Percentiles rank a stretch among this genome's conserved stretches.
phyloP scores from a whole-genome alignment of 2,329 filamentous ascomycete species.

The Fusarium sp. region DNA sequence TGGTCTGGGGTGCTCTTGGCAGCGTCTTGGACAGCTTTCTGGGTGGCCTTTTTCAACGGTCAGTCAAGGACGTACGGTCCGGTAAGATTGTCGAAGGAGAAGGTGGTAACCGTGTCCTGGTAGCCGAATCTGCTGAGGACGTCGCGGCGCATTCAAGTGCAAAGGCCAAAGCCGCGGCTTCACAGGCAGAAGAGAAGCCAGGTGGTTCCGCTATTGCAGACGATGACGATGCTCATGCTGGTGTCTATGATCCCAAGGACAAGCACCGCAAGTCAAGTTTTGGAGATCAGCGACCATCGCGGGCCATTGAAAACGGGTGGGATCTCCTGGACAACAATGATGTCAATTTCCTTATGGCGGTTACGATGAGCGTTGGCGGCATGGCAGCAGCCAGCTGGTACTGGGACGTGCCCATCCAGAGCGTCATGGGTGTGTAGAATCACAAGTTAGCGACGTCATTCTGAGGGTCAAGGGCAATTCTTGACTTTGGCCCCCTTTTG shows the following conservation, averaged over 20 bases:
- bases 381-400: slow-evolving; percentile 76
- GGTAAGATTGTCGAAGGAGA: slow-evolving; percentile 92
- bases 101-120: slow-evolving; percentile 73
- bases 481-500: slow-evolving; percentile 26
- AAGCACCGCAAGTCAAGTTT: slow-evolving; percentile 66
- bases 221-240: slow-evolving; percentile 55
- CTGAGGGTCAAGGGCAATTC: slow-evolving; percentile 29
- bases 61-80: slow-evolving; percentile 83
- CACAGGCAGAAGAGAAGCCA: slow-evolving; percentile 58
- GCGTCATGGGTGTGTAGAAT: slow-evolving; percentile 54
- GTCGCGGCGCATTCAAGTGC: slow-evolving; percentile 50
- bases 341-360: slow-evolving; percentile 93
- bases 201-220: slow-evolving; percentile 52
- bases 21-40: slow-evolving; percentile 90
- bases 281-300: slow-evolving; percentile 69
- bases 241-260: slow-evolving; percentile 64
- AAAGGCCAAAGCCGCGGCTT: slow-evolving; percentile 57
- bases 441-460: slow-evolving; percentile 43
- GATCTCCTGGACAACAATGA: slow-evolving; percentile 94
- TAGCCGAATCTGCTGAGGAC: slow-evolving; percentile 54
- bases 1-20: slow-evolving; percentile 80
- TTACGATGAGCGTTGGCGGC: slow-evolving; percentile 80
- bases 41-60: slow-evolving; percentile 86
- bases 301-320: slow-evolving; percentile 74
- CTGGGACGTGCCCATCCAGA: slow-evolving; percentile 68